These are phyloP conservation scores for Cutaneotrichosporon mucoides DNA, from an alignment of 1,284 basidiomycete genomes.

Conservation along the genomic window DNA sequence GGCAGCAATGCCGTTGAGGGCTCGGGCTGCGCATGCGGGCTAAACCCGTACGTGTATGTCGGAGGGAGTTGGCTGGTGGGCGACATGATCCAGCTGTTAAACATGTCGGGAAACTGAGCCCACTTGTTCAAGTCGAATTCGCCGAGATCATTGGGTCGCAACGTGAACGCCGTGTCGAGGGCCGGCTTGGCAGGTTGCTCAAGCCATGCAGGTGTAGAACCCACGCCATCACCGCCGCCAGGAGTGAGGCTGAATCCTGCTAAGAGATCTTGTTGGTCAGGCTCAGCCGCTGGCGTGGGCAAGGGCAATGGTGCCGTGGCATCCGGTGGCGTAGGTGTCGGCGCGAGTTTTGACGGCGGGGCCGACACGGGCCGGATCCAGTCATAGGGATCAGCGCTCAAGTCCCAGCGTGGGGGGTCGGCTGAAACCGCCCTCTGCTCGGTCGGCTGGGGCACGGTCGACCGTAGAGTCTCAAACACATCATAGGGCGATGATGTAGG, in stretches of 20 bases:
- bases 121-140: not conserved
- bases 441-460: not conserved
- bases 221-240: not conserved
- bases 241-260: not conserved
- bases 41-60: slow-evolving; percentile 7
- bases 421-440: slow-evolving; percentile 5
- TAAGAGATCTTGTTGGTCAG: not conserved
- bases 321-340: not conserved
- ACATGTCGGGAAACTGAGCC: not conserved
- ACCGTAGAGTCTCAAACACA: not conserved
- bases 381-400: not conserved
- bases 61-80: not conserved
- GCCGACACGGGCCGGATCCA: slow-evolving; percentile 7
- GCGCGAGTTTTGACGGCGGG: slow-evolving; percentile 6
- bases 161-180: not conserved
- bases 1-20: not conserved
- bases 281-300: not conserved
- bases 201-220: not conserved
- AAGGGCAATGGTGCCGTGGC: not conserved
- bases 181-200: not conserved
- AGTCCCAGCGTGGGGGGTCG: not conserved
- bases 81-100: not conserved
- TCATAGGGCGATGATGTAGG: not conserved
- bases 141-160: not conserved
- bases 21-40: not conserved